Evolutionary conservation across 1,284 basidiomycete species (phyloP).

Genomic region (Pulchroboletus neoregius): DNA sequence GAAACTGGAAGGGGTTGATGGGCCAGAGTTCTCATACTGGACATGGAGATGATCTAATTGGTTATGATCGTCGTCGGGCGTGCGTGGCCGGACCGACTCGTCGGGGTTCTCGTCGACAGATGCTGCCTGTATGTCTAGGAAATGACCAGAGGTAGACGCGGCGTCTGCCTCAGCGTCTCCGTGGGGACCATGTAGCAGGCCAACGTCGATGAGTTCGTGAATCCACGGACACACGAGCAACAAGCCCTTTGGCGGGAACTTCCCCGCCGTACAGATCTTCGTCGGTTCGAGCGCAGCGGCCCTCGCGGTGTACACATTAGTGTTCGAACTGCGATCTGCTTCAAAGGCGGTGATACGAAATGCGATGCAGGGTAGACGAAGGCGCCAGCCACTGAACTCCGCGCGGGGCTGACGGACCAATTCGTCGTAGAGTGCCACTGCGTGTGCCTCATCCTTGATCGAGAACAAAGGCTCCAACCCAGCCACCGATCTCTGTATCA

Average conservation of each 20-base stretch:
- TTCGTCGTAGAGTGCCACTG: neutral
- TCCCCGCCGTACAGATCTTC: neutral
- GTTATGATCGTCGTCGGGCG: neutral
- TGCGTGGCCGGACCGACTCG: neutral
- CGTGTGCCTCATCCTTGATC: neutral
- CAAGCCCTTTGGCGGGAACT: neutral
- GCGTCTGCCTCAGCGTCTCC: neutral
- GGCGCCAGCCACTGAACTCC: constrained; percentile 2
- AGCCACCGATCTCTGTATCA: neutral
- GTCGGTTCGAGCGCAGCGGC: neutral
- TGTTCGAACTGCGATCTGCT: neutral
- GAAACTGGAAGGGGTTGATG: neutral
- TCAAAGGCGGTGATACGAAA: constrained; percentile 2
- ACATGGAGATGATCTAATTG: neutral
- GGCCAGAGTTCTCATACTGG: neutral
- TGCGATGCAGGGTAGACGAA: constrained; percentile 7
- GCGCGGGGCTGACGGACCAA: neutral
- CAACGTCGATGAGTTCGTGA: neutral
- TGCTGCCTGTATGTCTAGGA: neutral
- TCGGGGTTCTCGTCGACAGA: neutral
- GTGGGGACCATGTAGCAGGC: neutral
- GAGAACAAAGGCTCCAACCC: neutral
- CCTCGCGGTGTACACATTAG: neutral
- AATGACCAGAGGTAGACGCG: neutral
- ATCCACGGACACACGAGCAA: neutral